Conservation (phyloP, 2,329 filamentous ascomycete genomes). For the Penicillium palitans region DNA sequence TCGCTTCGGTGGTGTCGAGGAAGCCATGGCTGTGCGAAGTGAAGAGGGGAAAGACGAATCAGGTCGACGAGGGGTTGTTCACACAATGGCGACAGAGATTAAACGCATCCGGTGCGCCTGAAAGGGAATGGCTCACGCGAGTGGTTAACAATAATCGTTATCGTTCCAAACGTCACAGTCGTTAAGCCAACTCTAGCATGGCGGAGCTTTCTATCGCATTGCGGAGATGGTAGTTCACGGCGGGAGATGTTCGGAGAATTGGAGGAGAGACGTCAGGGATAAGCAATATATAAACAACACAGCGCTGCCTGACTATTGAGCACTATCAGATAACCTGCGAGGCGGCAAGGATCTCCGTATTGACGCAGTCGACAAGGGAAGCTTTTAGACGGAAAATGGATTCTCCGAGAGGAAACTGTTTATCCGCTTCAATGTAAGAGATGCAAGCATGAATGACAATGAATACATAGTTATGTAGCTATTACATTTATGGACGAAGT, state of each 20-base stretch:
- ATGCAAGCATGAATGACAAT: neutral
- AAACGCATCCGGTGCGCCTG: conserved; percentile 26
- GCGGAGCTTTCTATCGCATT: conserved; percentile 11
- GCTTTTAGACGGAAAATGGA: conserved; percentile 2
- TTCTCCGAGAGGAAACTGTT: neutral
- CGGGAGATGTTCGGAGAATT: neutral
- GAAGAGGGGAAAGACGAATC: neutral
- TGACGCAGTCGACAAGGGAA: conserved; percentile 1
- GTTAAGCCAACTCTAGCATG: conserved; percentile 4
- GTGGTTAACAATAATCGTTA: conserved; percentile 3
- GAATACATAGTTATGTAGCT: neutral
- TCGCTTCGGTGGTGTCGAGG: conserved; percentile 26
- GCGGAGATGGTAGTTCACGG: neutral
- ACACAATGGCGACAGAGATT: neutral
- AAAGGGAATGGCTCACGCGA: neutral
- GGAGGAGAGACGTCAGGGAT: neutral
- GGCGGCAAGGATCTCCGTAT: neutral
- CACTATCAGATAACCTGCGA: neutral
- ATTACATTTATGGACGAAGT: neutral
- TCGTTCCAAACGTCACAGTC: conserved; percentile 6
- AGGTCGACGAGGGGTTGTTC: neutral
- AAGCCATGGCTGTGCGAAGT: conserved; percentile 19
- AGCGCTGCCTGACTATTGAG: neutral
- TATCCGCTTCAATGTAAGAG: neutral
- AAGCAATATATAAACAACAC: neutral